Evolutionary conservation across 2,329 filamentous ascomycete species (phyloP).

Genomic region (Fusarium stilboides): DNA sequence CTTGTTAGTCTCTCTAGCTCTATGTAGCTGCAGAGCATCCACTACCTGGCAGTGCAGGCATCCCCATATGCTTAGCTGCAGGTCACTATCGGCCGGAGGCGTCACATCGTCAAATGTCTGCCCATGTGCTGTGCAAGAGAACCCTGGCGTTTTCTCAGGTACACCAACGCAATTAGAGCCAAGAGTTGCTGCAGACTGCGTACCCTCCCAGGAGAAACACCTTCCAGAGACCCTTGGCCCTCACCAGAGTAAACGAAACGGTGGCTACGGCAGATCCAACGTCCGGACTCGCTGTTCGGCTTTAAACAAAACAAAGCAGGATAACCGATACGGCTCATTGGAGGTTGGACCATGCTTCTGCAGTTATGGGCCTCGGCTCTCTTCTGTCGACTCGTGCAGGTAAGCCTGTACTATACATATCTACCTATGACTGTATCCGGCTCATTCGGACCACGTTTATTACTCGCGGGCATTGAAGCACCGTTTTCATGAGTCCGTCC

Average conservation of each 20-base stretch:
- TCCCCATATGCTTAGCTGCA: constrained; percentile 46
- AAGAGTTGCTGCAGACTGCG: constrained; percentile 20
- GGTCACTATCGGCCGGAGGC: constrained; percentile 44
- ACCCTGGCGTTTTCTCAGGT: constrained; percentile 32
- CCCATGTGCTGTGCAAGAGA: constrained; percentile 22
- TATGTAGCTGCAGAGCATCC: not conserved
- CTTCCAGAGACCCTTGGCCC: constrained; percentile 9
- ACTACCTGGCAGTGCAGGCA: constrained; percentile 4
- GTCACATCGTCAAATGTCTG: constrained; percentile 32
- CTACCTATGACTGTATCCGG: not conserved
- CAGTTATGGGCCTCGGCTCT: constrained; percentile 1
- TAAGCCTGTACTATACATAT: not conserved
- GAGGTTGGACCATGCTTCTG: constrained; percentile 1
- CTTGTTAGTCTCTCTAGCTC: not conserved
- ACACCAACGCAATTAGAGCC: constrained; percentile 25
- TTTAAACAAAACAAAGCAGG: constrained; percentile 18
- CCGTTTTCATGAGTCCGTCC: constrained; percentile 31
- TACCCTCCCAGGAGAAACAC: constrained; percentile 24
- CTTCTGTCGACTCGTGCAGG: constrained; percentile 1
- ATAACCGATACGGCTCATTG: not conserved
- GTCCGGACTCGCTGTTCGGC: constrained; percentile 12
- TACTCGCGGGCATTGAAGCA: constrained; percentile 19
- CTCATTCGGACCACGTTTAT: constrained; percentile 4
- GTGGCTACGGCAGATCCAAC: constrained; percentile 22
- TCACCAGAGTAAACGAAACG: not conserved